phyloP scores from a whole-genome alignment of 768 basidiomycete species.

The Amyloporia xantha region DNA sequence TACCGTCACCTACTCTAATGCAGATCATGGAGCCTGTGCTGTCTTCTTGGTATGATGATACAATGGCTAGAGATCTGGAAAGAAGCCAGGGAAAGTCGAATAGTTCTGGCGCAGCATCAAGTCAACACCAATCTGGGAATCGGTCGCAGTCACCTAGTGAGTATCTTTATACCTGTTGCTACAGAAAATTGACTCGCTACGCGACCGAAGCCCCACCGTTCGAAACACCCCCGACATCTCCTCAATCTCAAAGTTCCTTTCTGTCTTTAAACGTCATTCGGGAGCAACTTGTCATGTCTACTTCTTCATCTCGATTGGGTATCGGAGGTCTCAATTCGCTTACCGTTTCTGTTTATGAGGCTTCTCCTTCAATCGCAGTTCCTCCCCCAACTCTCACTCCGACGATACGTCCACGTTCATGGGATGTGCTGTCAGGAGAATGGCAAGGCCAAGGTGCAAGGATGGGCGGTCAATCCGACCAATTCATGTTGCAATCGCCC shows the following conservation, averaged over 20 bases:
- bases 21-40: constrained; percentile 20
- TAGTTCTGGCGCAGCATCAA: background rate
- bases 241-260: background rate
- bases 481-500: background rate
- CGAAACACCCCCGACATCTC: background rate
- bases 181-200: background rate
- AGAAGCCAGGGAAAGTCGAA: background rate
- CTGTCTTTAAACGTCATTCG: background rate
- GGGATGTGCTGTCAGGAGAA: constrained; percentile 5
- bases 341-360: background rate
- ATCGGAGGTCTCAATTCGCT: constrained; percentile 1
- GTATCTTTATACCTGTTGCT: background rate
- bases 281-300: background rate
- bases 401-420: constrained; percentile 6
- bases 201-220: constrained; percentile 5
- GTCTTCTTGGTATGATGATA: constrained; percentile 14
- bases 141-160: background rate
- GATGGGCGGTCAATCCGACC: background rate
- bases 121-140: background rate
- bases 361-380: constrained; percentile 5
- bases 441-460: constrained; percentile 1
- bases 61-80: background rate
- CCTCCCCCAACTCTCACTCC: constrained; percentile 9
- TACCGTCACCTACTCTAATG: constrained; percentile 14
- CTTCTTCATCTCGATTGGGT: background rate